Conservation (phyloP, 495 filamentous ascomycete genomes). For the Sabuloglossum arenarium region DNA sequence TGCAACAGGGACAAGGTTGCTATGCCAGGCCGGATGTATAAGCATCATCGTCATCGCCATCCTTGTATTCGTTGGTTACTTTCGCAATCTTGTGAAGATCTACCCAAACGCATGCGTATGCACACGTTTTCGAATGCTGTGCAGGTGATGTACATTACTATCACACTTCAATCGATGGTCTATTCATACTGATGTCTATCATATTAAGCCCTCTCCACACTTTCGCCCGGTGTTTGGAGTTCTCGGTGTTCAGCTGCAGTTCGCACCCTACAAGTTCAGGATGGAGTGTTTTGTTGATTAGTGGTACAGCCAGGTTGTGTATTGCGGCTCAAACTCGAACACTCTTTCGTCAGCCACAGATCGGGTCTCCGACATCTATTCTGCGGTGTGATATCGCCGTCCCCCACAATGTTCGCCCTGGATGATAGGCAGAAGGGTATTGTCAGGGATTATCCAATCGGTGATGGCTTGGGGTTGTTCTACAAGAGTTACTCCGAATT, state of each 20-base stretch:
- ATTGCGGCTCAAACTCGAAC: background rate
- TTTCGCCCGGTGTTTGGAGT: too few relatives aligned
- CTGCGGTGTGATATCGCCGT: background rate
- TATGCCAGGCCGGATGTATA: too few relatives aligned
- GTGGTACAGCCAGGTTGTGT: background rate
- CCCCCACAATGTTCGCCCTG: background rate
- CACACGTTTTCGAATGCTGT: too few relatives aligned
- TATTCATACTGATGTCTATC: too few relatives aligned
- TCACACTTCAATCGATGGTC: too few relatives aligned
- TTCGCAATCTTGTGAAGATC: too few relatives aligned
- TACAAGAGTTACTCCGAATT: slow-evolving; percentile 1
- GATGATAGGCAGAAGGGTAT: slow-evolving; percentile 1
- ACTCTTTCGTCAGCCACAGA: background rate
- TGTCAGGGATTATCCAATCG: background rate
- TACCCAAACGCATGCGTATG: too few relatives aligned
- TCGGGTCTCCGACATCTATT: background rate
- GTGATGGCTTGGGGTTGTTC: background rate
- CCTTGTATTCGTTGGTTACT: too few relatives aligned
- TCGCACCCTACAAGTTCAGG: background rate
- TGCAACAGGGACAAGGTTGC: too few relatives aligned
- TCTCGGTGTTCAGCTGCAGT: background rate
- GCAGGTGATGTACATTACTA: too few relatives aligned
- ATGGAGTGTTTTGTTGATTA: background rate
- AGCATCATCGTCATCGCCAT: too few relatives aligned
- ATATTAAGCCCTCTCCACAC: too few relatives aligned